Base-by-base conservation (phyloP, 2,329 filamentous ascomycete species). In the Colletotrichum gigasporum region DNA sequence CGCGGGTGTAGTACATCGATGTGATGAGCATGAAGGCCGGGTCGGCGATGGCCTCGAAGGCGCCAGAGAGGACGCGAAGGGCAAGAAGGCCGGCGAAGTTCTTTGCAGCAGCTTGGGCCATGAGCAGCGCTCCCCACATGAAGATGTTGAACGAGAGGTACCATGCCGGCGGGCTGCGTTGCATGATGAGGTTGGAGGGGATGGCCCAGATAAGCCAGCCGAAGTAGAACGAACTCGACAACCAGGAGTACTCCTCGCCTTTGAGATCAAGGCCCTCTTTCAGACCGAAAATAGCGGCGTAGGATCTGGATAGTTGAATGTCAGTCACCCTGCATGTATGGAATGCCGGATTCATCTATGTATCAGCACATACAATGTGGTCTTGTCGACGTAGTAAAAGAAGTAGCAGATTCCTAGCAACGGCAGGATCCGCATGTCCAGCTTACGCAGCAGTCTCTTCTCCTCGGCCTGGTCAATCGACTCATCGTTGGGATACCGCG, bases 261-360 rank as follows among this genome's bases (percentile, higher is more conserved):
- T 81, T 76, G 1, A 90, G 78, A 12, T 82, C 68, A 8, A 90
- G 78, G 65, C 89, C 87, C 2, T 88, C 81, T 20, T 81, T 79
- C 63, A 91, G 85, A 1, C 87, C 87, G 62, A 90, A 90, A 51
- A 91, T 87, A 18, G 88, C 87, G 0, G 89, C 88, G 67, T 90
- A 90, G 1, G 83, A 86, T 32, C 64, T 61, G 24, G 12, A 22
- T 10, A 24, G 18, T 2, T 4, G 8, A 4, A 10, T 6, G 26
- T 60, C 2, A 60, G 61, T 16, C 11, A 32, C 9, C 4, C 4
- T 22, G 4, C 11, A 2, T 18, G 3, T 8, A 1, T 11, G 9
- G 5, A 3, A 7, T n/a, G n/a, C n/a, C n/a, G 28, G 20, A 20
- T 20, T 5, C 10, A 5, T 12, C 6, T 11, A n/a, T 22, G 2